phyloP scores from a whole-genome alignment of 2,329 filamentous ascomycete genomes.

The Nemania abortiva region DNA sequence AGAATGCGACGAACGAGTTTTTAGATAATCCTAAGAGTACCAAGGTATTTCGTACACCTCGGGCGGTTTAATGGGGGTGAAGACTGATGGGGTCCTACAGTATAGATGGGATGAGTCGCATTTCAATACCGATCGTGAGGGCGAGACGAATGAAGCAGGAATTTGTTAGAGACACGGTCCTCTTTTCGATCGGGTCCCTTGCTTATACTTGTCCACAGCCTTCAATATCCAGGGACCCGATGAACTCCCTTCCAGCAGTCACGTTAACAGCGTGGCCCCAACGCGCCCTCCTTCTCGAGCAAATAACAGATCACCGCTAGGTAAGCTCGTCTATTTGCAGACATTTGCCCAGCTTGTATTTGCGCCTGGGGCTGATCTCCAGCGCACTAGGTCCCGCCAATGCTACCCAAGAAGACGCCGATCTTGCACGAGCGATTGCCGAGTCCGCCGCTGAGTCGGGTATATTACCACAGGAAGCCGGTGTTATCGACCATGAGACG shows the following conservation, averaged over 20 bases:
- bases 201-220: conserved; percentile 52
- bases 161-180: conserved; percentile 56
- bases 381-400: conserved; percentile 55
- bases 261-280: conserved; percentile 60
- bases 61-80: not conserved
- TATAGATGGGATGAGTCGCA: conserved; percentile 69
- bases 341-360: conserved; percentile 51
- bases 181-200: not conserved
- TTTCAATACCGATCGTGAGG: conserved; percentile 67
- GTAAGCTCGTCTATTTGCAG: conserved; percentile 64
- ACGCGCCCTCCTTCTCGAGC: conserved; percentile 73
- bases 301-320: conserved; percentile 68
- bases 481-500: conserved; percentile 58
- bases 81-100: conserved; percentile 46
- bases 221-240: conserved; percentile 69
- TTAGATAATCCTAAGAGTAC: conserved; percentile 60
- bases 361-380: conserved; percentile 45
- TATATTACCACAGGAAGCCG: conserved; percentile 63
- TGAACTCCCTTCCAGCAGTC: conserved; percentile 55
- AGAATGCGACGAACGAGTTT: conserved; percentile 64
- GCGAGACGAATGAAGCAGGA: conserved; percentile 57
- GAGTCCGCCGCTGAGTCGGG: conserved; percentile 68
- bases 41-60: conserved; percentile 52
- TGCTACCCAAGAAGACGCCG: conserved; percentile 63
- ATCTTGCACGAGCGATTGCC: conserved; percentile 67